Conservation (phyloP, 306 rosid species). For the Comarum palustre region DNA sequence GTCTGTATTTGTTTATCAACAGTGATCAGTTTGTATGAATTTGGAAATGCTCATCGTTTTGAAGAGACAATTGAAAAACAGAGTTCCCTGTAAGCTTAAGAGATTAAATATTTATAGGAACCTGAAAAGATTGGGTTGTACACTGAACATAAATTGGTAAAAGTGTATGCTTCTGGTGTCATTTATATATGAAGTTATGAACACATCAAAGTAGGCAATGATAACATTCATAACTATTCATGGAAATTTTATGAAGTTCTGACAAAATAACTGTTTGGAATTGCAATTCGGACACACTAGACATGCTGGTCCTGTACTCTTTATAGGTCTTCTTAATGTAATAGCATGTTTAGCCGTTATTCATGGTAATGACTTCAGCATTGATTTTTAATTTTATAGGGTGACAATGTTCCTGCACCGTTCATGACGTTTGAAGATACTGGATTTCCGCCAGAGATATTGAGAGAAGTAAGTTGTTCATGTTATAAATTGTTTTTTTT, state of each 20-base stretch:
- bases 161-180: not conserved
- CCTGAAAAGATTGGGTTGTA: not conserved
- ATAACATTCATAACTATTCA: not conserved
- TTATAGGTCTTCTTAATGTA: not conserved
- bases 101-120: not conserved
- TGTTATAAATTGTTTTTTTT: conserved; percentile 19
- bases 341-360: not conserved
- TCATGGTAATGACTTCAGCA: conserved; percentile 22
- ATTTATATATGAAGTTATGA: not conserved
- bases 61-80: not conserved
- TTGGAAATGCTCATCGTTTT: not conserved
- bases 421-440: conserved; percentile 84
- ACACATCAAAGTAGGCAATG: not conserved
- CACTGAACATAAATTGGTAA: not conserved
- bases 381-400: conserved; percentile 51
- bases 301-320: conserved; percentile 12
- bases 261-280: not conserved
- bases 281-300: not conserved
- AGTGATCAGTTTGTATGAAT: conserved; percentile 7
- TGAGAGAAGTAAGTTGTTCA: conserved; percentile 80
- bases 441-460: conserved; percentile 91
- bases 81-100: not conserved
- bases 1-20: conserved; percentile 39
- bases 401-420: conserved; percentile 93
- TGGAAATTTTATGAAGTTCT: not conserved